Conservation (phyloP, 176 grass and related monocot species). For the Oryza rufipogon region DNA sequence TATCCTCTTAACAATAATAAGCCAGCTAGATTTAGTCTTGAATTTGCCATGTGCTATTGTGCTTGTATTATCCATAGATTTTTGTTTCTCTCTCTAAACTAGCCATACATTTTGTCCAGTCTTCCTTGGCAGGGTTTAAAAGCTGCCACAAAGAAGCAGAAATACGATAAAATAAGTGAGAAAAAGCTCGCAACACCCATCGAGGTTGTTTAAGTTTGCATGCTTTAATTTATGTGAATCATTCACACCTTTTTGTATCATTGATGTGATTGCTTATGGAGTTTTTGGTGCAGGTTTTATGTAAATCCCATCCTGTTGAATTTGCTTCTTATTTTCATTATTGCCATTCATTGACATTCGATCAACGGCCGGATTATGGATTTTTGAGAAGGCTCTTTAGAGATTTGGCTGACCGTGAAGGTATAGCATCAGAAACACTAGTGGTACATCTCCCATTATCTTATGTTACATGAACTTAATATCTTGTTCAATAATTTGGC, state of each 20-base stretch:
- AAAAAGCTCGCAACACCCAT: slow-evolving; percentile 75
- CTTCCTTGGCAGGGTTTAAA: slow-evolving; percentile 84
- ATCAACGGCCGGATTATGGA: slow-evolving; percentile 68
- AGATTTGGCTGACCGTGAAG: slow-evolving; percentile 65
- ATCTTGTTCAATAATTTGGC: slow-evolving; percentile 28
- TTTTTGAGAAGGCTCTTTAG: slow-evolving; percentile 57
- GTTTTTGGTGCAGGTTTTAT: slow-evolving; percentile 52
- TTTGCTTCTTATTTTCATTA: slow-evolving; percentile 74
- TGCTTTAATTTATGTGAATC: slow-evolving; percentile 26
- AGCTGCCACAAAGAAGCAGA: slow-evolving; percentile 81
- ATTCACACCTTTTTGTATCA: not conserved
- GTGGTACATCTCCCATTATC: slow-evolving; percentile 14
- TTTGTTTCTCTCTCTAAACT: not conserved
- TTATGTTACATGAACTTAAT: not conserved
- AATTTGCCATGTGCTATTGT: not conserved
- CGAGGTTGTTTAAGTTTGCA: slow-evolving; percentile 48
- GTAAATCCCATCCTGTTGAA: slow-evolving; percentile 64
- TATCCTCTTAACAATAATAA: slow-evolving; percentile 5
- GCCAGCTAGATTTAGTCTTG: slow-evolving; percentile 18
- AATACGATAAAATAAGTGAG: slow-evolving; percentile 84
- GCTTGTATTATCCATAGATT: not conserved
- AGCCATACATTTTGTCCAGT: slow-evolving; percentile 44
- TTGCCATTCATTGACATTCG: slow-evolving; percentile 65
- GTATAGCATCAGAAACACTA: slow-evolving; percentile 42
- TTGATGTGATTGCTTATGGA: slow-evolving; percentile 25